phyloP scores from a whole-genome alignment of 371 early-diverging fungal species.

The Mucor ambiguus region DNA sequence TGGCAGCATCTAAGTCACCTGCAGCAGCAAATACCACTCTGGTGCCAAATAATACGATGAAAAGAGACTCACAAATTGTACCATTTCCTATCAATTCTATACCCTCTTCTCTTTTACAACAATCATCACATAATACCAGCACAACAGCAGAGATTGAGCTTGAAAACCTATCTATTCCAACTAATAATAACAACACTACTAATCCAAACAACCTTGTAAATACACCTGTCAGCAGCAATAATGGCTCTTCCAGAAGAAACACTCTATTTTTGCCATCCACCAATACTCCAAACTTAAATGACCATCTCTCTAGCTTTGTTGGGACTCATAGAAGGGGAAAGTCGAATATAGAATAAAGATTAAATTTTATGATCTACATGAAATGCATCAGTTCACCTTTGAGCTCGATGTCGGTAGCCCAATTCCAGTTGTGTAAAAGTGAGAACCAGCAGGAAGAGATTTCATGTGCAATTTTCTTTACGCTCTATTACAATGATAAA shows the following conservation, averaged over 20 bases:
- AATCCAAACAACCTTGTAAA: neutral
- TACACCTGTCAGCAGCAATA: neutral
- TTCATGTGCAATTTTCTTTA: neutral
- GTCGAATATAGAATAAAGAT: slow-evolving; percentile 1
- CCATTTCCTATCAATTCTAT: slow-evolving; percentile 2
- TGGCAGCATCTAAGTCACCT: neutral
- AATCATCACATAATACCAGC: neutral
- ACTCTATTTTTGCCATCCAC: neutral
- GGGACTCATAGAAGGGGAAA: slow-evolving; percentile 22
- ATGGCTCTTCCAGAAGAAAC: slow-evolving; percentile 1
- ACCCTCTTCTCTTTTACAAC: neutral
- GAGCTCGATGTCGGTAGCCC: neutral
- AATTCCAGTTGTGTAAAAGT: neutral
- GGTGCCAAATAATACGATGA: neutral
- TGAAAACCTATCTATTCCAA: slow-evolving; percentile 1
- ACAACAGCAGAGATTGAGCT: neutral
- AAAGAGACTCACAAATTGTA: slow-evolving; percentile 10
- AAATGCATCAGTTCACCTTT: neutral
- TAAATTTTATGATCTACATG: neutral
- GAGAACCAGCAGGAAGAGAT: neutral
- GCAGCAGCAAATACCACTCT: neutral
- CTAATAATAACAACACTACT: neutral
- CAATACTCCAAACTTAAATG: neutral
- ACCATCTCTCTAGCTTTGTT: neutral
- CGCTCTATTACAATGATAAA: neutral